These are phyloP conservation scores for Dictyostelium firmibasis DNA, from an alignment of 78 protist genomes.

Conservation along the genomic window DNA sequence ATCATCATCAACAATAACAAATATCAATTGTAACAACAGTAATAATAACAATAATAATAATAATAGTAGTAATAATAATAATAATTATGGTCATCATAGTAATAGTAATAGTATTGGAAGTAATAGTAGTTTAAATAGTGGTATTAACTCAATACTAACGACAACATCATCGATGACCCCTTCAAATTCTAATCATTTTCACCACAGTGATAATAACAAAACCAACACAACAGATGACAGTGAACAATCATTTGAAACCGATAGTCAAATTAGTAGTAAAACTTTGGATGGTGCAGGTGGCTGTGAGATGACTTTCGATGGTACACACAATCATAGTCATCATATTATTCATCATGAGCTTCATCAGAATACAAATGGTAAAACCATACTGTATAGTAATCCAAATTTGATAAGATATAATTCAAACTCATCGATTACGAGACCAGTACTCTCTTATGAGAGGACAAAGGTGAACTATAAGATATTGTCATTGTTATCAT, in stretches of 20 bases:
- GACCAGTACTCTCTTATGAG: constrained; percentile 47
- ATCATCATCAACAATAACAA: neutral
- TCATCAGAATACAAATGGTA: neutral
- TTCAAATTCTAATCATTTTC: neutral
- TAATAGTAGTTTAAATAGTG: neutral
- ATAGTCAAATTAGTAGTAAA: neutral
- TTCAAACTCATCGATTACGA: constrained; percentile 6
- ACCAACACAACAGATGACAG: neutral
- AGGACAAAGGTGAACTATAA: constrained; percentile 17
- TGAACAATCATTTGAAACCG: neutral
- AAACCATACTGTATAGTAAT: neutral
- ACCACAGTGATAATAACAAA: neutral
- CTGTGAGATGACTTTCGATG: neutral
- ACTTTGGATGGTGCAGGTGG: neutral
- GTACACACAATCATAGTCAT: neutral
- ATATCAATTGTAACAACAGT: neutral
- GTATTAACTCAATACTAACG: neutral
- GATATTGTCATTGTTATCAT: constrained; percentile 1
- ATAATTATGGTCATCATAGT: neutral
- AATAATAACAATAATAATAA: neutral
- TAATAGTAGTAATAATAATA: neutral
- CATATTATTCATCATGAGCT: neutral
- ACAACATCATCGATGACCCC: neutral
- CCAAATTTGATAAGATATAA: neutral
- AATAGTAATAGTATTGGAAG: neutral